A percentile compares a stretch with the other conserved stretches of the same genome.
These are phyloP conservation scores for Ophidiomyces ophidiicola DNA, from an alignment of 2,329 filamentous ascomycete genomes.

Conservation along the genomic window DNA sequence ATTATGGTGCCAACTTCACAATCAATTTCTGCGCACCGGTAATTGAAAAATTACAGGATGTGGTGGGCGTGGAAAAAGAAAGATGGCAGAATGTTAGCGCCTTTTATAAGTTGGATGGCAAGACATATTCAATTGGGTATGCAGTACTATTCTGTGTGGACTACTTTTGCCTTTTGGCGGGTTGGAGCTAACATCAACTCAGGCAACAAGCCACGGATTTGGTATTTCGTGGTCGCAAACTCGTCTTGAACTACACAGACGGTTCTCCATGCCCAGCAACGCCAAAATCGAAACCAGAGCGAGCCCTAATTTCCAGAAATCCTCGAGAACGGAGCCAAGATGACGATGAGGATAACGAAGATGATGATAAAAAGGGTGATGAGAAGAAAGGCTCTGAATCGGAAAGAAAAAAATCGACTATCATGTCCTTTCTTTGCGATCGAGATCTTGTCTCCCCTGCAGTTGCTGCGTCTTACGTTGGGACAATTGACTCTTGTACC, in stretches of 20 bases:
- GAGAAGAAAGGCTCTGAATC: constrained; percentile 11
- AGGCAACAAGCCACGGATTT: constrained; percentile 36
- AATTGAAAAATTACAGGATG: constrained; percentile 36
- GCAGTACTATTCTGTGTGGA: constrained; percentile 13
- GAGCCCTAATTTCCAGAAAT: constrained; percentile 15
- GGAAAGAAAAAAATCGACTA: constrained; percentile 57
- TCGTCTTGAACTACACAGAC: constrained; percentile 63
- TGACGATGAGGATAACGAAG: constrained; percentile 29
- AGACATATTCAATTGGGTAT: constrained; percentile 38
- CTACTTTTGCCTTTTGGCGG: neutral
- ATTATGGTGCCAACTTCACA: constrained; percentile 41
- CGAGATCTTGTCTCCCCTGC: constrained; percentile 57
- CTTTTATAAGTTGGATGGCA: constrained; percentile 34
- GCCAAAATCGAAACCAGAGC: constrained; percentile 10
- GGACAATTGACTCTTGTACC: constrained; percentile 77
- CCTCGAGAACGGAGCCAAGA: constrained; percentile 21
- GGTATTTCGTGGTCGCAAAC: constrained; percentile 43
- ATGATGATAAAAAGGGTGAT: constrained; percentile 21
- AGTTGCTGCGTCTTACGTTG: constrained; percentile 71
- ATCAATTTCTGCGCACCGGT: constrained; percentile 41
- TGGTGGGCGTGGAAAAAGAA: constrained; percentile 33
- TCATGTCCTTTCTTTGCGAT: constrained; percentile 90
- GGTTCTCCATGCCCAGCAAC: constrained; percentile 54
- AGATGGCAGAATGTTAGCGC: constrained; percentile 39
- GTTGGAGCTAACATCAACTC: neutral